Conservation (phyloP, 2,329 filamentous ascomycete genomes). For the Cladosporium sp. region DNA sequence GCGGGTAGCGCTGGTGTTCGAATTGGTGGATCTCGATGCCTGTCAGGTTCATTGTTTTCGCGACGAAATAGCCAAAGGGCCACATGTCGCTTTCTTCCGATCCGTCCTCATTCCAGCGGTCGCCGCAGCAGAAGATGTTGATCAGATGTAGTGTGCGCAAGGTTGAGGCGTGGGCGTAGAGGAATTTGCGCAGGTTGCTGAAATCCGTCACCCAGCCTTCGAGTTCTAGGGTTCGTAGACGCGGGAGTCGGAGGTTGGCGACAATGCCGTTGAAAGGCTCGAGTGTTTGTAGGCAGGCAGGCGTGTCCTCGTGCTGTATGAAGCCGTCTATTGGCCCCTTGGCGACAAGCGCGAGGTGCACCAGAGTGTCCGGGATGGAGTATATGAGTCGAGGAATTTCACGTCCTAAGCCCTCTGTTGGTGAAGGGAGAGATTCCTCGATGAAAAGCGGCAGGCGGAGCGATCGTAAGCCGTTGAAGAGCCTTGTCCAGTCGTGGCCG, state of each 20-base stretch:
- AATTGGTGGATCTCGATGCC: conserved; percentile 10
- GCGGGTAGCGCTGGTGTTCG: conserved; percentile 6
- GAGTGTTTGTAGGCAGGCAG: not conserved
- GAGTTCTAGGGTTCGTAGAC: not conserved
- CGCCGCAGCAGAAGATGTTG: conserved; percentile 8
- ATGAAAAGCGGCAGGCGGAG: conserved; percentile 9
- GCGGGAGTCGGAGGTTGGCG: not conserved
- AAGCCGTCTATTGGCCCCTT: conserved; percentile 11
- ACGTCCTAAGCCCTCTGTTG: conserved; percentile 1
- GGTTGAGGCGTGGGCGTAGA: conserved; percentile 2
- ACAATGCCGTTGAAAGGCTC: conserved; percentile 5
- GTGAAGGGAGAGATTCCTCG: conserved; percentile 3
- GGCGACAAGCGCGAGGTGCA: conserved; percentile 5
- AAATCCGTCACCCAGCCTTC: conserved; percentile 11
- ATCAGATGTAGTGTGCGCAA: conserved; percentile 9
- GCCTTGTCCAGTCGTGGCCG: not conserved
- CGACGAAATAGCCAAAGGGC: conserved; percentile 4
- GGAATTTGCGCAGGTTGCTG: not conserved
- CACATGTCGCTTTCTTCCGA: not conserved
- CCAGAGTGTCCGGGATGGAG: conserved; percentile 7
- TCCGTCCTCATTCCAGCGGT: not conserved
- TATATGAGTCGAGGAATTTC: not conserved
- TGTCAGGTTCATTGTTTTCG: not conserved
- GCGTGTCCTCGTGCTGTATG: conserved; percentile 1
- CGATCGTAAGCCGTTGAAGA: conserved; percentile 2